These are phyloP conservation scores for Tricholoma sp. DNA, from an alignment of 768 basidiomycete genomes.

Conservation along the genomic window DNA sequence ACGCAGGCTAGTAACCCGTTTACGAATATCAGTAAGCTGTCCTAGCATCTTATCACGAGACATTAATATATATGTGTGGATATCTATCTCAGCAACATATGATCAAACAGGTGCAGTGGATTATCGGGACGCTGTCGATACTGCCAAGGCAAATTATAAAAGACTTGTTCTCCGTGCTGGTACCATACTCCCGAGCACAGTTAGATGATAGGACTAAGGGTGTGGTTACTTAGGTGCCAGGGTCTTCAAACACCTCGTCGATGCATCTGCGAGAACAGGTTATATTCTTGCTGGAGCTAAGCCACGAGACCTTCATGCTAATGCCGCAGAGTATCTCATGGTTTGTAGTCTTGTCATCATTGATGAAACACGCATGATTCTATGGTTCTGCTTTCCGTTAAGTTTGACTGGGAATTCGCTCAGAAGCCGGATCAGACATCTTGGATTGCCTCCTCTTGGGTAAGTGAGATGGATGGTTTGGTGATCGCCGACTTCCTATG, in stretches of 20 bases:
- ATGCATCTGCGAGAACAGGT: constrained; percentile 47
- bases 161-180: constrained; percentile 42
- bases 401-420: constrained; percentile 48
- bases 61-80: background rate
- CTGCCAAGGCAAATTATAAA: constrained; percentile 33
- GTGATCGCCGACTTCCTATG: background rate
- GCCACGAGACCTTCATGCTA: constrained; percentile 38
- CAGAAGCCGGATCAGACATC: constrained; percentile 62
- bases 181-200: constrained; percentile 9
- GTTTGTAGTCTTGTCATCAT: constrained; percentile 25
- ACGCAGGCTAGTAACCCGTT: constrained; percentile 41
- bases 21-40: constrained; percentile 37
- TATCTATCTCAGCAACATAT: constrained; percentile 40
- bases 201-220: background rate
- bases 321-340: constrained; percentile 54
- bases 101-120: constrained; percentile 46
- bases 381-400: background rate
- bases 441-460: constrained; percentile 62
- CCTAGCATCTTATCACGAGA: background rate
- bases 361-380: background rate
- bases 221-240: constrained; percentile 31
- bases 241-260: constrained; percentile 43
- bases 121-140: constrained; percentile 40
- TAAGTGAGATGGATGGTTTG: constrained; percentile 17
- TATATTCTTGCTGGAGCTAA: constrained; percentile 47